Conservation (phyloP, 306 rosid species). For the Cicer cuneatum region DNA sequence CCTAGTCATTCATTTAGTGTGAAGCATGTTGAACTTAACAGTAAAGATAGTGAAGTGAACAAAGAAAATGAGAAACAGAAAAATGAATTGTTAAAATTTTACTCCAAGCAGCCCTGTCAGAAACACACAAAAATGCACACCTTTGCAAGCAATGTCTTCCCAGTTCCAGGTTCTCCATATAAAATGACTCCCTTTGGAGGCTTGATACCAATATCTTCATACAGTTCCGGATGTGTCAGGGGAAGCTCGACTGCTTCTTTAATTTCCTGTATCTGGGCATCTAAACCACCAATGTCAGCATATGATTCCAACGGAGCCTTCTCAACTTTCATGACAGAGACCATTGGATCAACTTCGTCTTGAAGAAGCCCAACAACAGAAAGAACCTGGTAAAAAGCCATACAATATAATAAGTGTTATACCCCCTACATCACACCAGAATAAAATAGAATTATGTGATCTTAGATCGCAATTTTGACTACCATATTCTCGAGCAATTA, state of each 20-base stretch:
- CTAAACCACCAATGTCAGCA: slow-evolving; percentile 98
- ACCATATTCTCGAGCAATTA: background rate
- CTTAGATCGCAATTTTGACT: background rate
- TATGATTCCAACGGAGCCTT: slow-evolving; percentile 97
- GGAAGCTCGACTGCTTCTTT: slow-evolving; percentile 99
- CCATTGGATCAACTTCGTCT: slow-evolving; percentile 99
- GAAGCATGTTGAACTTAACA: background rate
- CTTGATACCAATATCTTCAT: slow-evolving; percentile 96
- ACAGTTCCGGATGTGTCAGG: slow-evolving; percentile 91
- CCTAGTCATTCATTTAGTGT: background rate
- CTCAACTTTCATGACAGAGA: slow-evolving; percentile 80
- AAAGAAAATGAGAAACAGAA: slow-evolving; percentile 1
- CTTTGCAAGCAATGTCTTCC: slow-evolving; percentile 99
- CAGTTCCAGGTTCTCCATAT: slow-evolving; percentile 98
- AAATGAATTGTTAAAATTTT: slow-evolving; percentile 7
- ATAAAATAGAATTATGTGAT: background rate
- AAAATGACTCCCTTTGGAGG: slow-evolving; percentile 96
- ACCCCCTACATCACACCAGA: slow-evolving; percentile 13
- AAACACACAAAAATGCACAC: slow-evolving; percentile 48
- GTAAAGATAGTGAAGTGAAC: background rate
- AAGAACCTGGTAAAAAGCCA: slow-evolving; percentile 67
- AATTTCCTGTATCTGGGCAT: slow-evolving; percentile 99
- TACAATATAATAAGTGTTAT: slow-evolving; percentile 13
- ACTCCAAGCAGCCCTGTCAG: slow-evolving; percentile 1
- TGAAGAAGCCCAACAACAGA: slow-evolving; percentile 99